Evolutionary conservation across 192 early-diverging fungal genomes (phyloP), one percentile per base, ranked within the genome.

Genomic region (Rhizophagus sp.): DNA sequence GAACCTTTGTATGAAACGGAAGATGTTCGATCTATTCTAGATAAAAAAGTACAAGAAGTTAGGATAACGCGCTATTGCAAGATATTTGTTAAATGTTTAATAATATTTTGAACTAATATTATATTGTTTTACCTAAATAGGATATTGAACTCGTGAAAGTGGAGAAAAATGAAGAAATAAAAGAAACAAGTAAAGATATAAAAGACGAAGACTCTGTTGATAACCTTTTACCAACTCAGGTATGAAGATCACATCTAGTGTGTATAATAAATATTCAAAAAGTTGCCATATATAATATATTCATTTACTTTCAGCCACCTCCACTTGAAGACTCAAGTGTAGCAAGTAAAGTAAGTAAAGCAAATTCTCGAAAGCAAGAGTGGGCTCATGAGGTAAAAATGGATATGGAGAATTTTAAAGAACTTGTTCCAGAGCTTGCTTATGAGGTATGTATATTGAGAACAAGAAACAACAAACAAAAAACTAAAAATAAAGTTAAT

Each of bases 381-480:
- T 99, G 97, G 97, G 97, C 97, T 8, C 97, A 99, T 79, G 90
- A 94, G 52, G 90, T 99, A 19, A 94, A 98, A 81, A 91, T 96
- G 24, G 92, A 94, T 44, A 87, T 89, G n/a, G 89, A 89, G 27
- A 93, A 99, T 80, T 99, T 99, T 76, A 85, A 95, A 79, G 93
- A 95, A 34, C 83, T 95, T 10, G 96, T 98, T 1, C 98, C 98
- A 1, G 92, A 95, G 73, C 88, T 97, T 85, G 98, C 97, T 7
- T 90, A 91, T 79, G 71, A 89, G 65, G 92, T 93, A 82, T 33
- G 62, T 72, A 19, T 57, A 17, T 57, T 57, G 19, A 57, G 19
- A 41, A 41, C 30, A 9, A 7, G 39, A 41, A 41, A 41, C 2
- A 36, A 36, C 3, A 57, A 19, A 36, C 0, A 41, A 41, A 41